Percentiles rank a stretch among this genome's conserved stretches.
These are phyloP conservation scores for Rhodotorula toruloides DNA, from an alignment of 768 basidiomycete species.

Conservation along the genomic window DNA sequence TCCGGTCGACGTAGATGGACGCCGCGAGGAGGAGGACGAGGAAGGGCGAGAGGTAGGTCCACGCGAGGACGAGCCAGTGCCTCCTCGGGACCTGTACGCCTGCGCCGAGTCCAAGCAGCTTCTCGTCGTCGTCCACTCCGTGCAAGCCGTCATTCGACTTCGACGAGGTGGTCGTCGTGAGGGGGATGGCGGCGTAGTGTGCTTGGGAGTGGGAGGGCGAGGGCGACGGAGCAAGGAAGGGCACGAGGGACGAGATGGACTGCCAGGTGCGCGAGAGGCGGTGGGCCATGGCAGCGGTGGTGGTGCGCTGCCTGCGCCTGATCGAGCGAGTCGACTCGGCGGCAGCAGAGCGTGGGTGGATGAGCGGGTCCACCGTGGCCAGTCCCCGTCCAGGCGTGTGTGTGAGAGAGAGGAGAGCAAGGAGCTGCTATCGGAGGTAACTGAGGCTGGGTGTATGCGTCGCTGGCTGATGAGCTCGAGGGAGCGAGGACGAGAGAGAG, in stretches of 20 bases:
- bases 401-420: no score
- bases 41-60: conserved; percentile 20
- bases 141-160: no score
- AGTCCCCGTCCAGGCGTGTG: no score
- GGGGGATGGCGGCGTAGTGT: background rate
- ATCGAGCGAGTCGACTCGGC: background rate
- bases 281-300: background rate
- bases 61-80: conserved; percentile 1
- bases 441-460: no score
- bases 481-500: no score
- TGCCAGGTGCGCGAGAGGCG: background rate
- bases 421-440: no score
- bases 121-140: conserved; percentile 16
- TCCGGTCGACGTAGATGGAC: background rate
- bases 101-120: background rate
- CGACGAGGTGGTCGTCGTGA: conserved; percentile 1
- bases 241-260: background rate
- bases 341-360: background rate
- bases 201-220: background rate
- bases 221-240: background rate
- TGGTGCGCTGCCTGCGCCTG: background rate
- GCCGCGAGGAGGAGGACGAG: conserved; percentile 13
- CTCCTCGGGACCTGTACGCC: background rate
- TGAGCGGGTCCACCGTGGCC: background rate
- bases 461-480: no score